Evolutionary conservation across 192 early-diverging fungal species (phyloP).

Genomic region (Coemansia sp.): DNA sequence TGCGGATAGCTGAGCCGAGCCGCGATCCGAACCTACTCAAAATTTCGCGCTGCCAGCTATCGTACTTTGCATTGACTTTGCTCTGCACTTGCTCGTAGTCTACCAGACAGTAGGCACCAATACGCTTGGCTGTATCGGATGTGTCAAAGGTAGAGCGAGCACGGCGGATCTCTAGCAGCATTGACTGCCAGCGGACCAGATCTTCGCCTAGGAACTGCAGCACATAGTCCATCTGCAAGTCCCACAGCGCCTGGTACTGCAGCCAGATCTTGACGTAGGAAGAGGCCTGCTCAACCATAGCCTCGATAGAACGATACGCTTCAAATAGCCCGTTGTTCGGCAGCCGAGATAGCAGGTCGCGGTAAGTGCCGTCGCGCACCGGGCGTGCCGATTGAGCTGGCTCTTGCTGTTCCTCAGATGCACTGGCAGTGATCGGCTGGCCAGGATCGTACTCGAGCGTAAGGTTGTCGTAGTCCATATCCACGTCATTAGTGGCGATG

Average conservation of each 20-base stretch:
- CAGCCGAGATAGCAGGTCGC: slow-evolving; percentile 65
- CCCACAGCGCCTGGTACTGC: slow-evolving; percentile 98
- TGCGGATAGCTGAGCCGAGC: slow-evolving; percentile 76
- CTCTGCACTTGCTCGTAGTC: slow-evolving; percentile 98
- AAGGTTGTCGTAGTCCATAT: slow-evolving; percentile 60
- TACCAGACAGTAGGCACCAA: slow-evolving; percentile 79
- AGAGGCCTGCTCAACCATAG: slow-evolving; percentile 68
- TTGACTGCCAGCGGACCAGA: slow-evolving; percentile 86
- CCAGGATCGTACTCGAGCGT: slow-evolving; percentile 57
- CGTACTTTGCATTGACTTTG: slow-evolving; percentile 97
- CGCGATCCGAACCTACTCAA: slow-evolving; percentile 84
- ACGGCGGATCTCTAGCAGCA: slow-evolving; percentile 91
- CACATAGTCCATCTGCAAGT: slow-evolving; percentile 85
- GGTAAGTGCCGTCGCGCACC: slow-evolving; percentile 17
- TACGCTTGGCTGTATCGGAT: slow-evolving; percentile 81
- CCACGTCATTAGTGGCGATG: slow-evolving; percentile 59
- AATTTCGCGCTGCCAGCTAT: slow-evolving; percentile 96
- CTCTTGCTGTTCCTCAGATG: background rate
- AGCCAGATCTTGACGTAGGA: slow-evolving; percentile 94
- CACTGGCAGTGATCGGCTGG: slow-evolving; percentile 5
- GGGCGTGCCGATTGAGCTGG: background rate
- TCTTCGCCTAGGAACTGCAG: slow-evolving; percentile 83
- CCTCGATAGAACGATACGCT: slow-evolving; percentile 84
- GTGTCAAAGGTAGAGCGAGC: slow-evolving; percentile 96
- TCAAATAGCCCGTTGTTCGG: slow-evolving; percentile 63